phyloP scores from a whole-genome alignment of 352 stramenopile genomes.

The Phytophthora pisi region DNA sequence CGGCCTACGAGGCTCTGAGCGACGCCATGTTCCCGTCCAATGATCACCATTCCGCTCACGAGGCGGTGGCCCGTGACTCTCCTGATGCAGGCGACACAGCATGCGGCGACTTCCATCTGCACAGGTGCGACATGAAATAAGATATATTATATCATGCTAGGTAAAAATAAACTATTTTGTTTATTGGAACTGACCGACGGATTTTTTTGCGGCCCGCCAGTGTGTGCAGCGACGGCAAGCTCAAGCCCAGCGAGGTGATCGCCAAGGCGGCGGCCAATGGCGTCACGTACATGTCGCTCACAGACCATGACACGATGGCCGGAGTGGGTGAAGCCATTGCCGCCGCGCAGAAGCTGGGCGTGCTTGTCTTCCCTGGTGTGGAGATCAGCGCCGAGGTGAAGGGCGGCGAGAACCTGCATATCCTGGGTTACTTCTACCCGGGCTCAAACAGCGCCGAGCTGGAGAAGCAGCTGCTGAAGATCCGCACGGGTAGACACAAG shows the following conservation, averaged over 20 bases:
- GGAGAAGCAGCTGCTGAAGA: conserved; percentile 80
- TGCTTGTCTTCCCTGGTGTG: conserved; percentile 82
- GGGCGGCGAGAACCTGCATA: conserved; percentile 84
- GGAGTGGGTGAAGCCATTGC: conserved; percentile 78
- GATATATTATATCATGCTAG: background rate
- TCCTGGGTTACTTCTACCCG: conserved; percentile 86
- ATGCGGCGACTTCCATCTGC: conserved; percentile 83
- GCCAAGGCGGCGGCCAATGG: conserved; percentile 77
- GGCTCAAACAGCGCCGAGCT: conserved; percentile 76
- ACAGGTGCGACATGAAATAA: conserved; percentile 54
- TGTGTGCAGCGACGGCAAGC: conserved; percentile 83
- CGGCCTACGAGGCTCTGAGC: conserved; percentile 42
- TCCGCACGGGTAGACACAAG: conserved; percentile 77
- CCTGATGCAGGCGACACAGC: conserved; percentile 61
- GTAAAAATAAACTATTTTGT: background rate
- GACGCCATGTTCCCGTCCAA: conserved; percentile 86
- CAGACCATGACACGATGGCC: conserved; percentile 88
- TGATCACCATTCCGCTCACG: conserved; percentile 42
- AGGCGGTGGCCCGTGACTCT: conserved; percentile 28
- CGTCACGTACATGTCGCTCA: conserved; percentile 84
- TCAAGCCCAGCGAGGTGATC: conserved; percentile 77
- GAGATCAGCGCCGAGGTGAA: conserved; percentile 89
- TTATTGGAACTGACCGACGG: background rate
- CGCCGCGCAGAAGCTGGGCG: conserved; percentile 58
- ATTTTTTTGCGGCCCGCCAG: conserved; percentile 34